Percentiles rank a stretch among this genome's conserved stretches.
Evolutionary conservation across 768 basidiomycete species (phyloP).

Genomic region (Russula lepida): DNA sequence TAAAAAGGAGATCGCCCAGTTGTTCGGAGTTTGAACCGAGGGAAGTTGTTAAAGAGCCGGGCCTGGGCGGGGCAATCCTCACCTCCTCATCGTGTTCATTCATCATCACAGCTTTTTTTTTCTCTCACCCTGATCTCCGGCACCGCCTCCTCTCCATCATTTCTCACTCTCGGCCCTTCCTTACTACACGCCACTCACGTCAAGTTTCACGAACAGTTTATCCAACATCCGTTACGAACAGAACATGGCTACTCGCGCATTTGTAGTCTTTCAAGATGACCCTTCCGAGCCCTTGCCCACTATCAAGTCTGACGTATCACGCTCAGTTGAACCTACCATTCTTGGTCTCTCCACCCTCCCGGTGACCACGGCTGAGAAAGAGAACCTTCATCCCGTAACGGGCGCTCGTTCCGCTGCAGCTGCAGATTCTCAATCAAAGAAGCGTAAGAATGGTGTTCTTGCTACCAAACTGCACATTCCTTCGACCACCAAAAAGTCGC

Average conservation of each 20-base stretch:
- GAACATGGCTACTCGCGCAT: constrained; percentile 48
- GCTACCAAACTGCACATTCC: constrained; percentile 40
- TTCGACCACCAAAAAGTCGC: constrained; percentile 37
- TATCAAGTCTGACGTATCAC: constrained; percentile 25
- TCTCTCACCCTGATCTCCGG: constrained; percentile 11
- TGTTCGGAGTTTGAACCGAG: constrained; percentile 20
- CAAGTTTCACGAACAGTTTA: constrained; percentile 14
- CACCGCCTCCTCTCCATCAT: constrained; percentile 14
- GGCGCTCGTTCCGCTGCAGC: constrained; percentile 47
- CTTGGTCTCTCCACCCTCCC: constrained; percentile 23
- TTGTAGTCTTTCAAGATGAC: constrained; percentile 57
- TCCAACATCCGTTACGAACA: constrained; percentile 12
- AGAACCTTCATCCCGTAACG: constrained; percentile 70
- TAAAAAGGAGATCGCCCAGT: constrained; percentile 1
- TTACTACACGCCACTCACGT: constrained; percentile 14
- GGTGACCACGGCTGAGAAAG: constrained; percentile 46
- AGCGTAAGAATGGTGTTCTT: constrained; percentile 54
- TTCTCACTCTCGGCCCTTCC: neutral
- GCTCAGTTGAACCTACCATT: constrained; percentile 25
- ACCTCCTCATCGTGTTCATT: constrained; percentile 16
- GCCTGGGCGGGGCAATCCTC: constrained; percentile 2
- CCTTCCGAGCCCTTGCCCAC: constrained; percentile 32
- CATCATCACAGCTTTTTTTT: constrained; percentile 7
- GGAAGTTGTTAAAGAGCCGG: constrained; percentile 16
- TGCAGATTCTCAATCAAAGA: constrained; percentile 38